A percentile compares a stretch with the other conserved stretches of the same genome.
Conservation (phyloP, 352 stramenopile genomes). For the Phytophthora cajani region DNA sequence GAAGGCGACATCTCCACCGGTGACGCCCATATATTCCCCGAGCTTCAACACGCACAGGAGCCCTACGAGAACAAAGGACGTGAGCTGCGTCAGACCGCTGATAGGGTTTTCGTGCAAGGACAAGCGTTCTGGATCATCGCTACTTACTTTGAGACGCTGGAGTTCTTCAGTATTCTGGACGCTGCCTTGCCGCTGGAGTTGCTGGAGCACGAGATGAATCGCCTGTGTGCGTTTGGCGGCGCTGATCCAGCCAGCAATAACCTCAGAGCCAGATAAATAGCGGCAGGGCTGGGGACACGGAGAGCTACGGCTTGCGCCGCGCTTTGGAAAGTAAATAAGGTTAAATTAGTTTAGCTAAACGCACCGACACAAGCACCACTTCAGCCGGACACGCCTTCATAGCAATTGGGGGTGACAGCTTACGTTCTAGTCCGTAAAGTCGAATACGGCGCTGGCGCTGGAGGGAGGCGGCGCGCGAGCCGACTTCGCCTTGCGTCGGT, state of each 20-base stretch:
- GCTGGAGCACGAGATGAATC: conserved; percentile 57
- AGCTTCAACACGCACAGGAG: not conserved
- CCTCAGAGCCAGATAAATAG: conserved; percentile 1
- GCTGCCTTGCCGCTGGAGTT: conserved; percentile 34
- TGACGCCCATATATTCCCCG: conserved; percentile 56
- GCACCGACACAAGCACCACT: not conserved
- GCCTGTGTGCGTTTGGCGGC: conserved; percentile 42
- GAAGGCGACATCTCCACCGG: conserved; percentile 53
- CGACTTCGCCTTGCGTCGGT: conserved; percentile 32
- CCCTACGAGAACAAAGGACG: conserved; percentile 23
- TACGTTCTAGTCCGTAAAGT: conserved; percentile 32
- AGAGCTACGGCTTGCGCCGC: not conserved
- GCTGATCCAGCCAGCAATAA: conserved; percentile 13
- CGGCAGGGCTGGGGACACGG: no score
- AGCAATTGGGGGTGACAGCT: not conserved
- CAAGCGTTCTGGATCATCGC: conserved; percentile 51
- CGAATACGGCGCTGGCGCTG: conserved; percentile 30
- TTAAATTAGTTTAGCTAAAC: conserved; percentile 1
- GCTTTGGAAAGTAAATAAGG: conserved; percentile 3
- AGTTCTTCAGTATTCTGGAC: conserved; percentile 52
- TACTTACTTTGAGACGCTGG: conserved; percentile 54
- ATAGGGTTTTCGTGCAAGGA: conserved; percentile 31
- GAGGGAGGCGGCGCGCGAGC: conserved; percentile 11
- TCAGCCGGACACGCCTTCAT: not conserved
- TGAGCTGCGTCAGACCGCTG: conserved; percentile 46